These are phyloP conservation scores for Calonectria pseudoturangicola DNA, from an alignment of 2,329 filamentous ascomycete genomes.

Conservation along the genomic window DNA sequence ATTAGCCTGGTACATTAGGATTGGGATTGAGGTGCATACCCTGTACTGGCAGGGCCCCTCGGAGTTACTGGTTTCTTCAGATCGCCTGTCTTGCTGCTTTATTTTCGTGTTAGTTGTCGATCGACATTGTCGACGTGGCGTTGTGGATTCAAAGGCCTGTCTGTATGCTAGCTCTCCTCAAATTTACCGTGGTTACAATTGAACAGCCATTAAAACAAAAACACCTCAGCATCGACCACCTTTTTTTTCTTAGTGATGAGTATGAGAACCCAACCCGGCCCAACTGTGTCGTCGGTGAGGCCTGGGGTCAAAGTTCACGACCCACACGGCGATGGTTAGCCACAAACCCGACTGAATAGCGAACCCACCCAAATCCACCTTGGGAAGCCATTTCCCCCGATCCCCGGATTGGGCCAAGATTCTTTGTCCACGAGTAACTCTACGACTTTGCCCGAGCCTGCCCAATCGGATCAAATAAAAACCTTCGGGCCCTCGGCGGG, in stretches of 20 bases:
- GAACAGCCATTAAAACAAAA: not conserved
- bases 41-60: conserved; percentile 43
- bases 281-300: conserved; percentile 20
- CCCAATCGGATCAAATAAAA: conserved; percentile 13
- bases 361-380: conserved; percentile 17
- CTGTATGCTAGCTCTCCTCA: conserved; percentile 51
- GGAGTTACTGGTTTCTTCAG: conserved; percentile 38
- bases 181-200: conserved; percentile 40
- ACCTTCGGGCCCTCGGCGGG: not conserved
- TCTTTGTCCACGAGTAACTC: conserved; percentile 7
- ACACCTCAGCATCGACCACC: not conserved
- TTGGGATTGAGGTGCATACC: conserved; percentile 45
- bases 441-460: not conserved
- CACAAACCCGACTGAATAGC: conserved; percentile 12
- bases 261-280: conserved; percentile 20
- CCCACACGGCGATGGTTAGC: conserved; percentile 9
- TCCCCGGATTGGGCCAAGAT: conserved; percentile 17
- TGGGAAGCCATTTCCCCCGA: conserved; percentile 18
- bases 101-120: conserved; percentile 27
- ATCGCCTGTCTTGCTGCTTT: conserved; percentile 35
- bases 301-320: conserved; percentile 19
- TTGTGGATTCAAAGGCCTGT: conserved; percentile 46
- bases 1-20: conserved; percentile 42
- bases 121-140: conserved; percentile 46
- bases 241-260: not conserved